Evolutionary conservation across 306 rosid species (phyloP).

Genomic region (Begonia peltatifolia): DNA sequence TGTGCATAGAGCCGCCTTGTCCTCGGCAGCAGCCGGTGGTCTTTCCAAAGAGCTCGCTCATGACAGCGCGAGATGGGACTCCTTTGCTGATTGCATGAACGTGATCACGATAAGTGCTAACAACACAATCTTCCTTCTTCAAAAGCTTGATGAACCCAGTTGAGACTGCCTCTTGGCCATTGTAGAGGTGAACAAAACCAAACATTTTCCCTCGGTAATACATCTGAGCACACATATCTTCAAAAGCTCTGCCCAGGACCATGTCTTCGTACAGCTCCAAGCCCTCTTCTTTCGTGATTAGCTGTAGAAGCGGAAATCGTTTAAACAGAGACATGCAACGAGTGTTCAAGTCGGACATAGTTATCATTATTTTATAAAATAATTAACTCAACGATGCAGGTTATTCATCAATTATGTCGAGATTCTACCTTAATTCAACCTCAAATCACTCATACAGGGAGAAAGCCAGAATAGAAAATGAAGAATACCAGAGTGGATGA

Average conservation of each 20-base stretch:
- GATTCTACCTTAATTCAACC: too few species aligned
- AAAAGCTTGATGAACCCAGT: constrained; percentile 88
- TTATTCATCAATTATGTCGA: too few species aligned
- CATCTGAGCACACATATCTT: constrained; percentile 99
- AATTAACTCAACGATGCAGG: too few species aligned
- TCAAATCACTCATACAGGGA: too few species aligned
- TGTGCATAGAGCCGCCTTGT: constrained; percentile 99
- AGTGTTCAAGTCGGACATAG: too few species aligned
- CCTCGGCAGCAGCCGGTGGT: constrained; percentile 95
- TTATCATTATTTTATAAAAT: too few species aligned
- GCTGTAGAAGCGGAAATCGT: constrained; percentile 24
- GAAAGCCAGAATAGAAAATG: not conserved
- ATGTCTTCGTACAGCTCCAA: constrained; percentile 88
- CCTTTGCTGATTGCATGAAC: constrained; percentile 99
- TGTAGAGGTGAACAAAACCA: constrained; percentile 96
- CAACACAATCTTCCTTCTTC: constrained; percentile 62
- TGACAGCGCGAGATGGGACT: constrained; percentile 75
- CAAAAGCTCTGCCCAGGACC: constrained; percentile 80
- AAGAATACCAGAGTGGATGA: constrained; percentile 44
- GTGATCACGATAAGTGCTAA: constrained; percentile 92
- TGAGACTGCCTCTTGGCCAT: constrained; percentile 98
- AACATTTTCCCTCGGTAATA: constrained; percentile 95
- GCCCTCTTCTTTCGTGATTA: constrained; percentile 80
- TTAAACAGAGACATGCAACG: too few species aligned
- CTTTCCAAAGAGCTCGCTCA: constrained; percentile 99